Evolutionary conservation across 208 protist species (phyloP).

Genomic region (Leishmania arabica): DNA sequence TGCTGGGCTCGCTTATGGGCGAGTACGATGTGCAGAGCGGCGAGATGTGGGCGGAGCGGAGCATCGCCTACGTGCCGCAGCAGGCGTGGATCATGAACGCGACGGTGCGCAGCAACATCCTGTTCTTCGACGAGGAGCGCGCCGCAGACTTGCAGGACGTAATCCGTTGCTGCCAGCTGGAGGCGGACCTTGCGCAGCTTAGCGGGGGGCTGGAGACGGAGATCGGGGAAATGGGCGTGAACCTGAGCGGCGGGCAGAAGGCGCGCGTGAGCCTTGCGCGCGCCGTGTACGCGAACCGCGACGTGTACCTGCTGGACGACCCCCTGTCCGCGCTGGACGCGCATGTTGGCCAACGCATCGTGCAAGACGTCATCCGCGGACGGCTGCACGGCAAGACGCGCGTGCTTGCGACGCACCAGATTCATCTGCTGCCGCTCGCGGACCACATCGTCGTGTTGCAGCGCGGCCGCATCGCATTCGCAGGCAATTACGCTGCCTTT

Average conservation of each 20-base stretch:
- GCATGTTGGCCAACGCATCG: slow-evolving; percentile 63
- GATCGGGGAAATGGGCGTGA: slow-evolving; percentile 89
- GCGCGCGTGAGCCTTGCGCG: slow-evolving; percentile 85
- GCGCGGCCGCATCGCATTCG: slow-evolving; percentile 55
- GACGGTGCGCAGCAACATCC: slow-evolving; percentile 92
- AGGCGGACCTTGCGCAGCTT: slow-evolving; percentile 82
- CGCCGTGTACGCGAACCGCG: slow-evolving; percentile 84
- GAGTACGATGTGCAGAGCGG: slow-evolving; percentile 45
- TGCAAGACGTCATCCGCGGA: slow-evolving; percentile 56
- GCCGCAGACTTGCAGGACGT: slow-evolving; percentile 41
- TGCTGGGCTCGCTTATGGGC: slow-evolving; percentile 52
- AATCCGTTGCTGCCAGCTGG: slow-evolving; percentile 72
- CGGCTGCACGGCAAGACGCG: slow-evolving; percentile 79
- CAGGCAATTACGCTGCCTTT: slow-evolving; percentile 43
- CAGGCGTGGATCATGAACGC: slow-evolving; percentile 93
- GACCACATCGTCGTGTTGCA: slow-evolving; percentile 89
- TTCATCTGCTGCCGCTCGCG: slow-evolving; percentile 84
- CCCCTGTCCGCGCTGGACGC: slow-evolving; percentile 93
- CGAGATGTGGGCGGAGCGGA: slow-evolving; percentile 26
- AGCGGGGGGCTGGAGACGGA: slow-evolving; percentile 87
- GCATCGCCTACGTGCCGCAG: slow-evolving; percentile 92
- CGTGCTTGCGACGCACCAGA: slow-evolving; percentile 94
- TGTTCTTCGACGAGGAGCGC: slow-evolving; percentile 84
- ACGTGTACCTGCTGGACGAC: slow-evolving; percentile 93
- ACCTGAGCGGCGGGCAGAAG: slow-evolving; percentile 91